Evolutionary conservation across 2,329 filamentous ascomycete species (phyloP), one percentile per base, ranked within the genome.

Genomic region (Fusarium humuli): DNA sequence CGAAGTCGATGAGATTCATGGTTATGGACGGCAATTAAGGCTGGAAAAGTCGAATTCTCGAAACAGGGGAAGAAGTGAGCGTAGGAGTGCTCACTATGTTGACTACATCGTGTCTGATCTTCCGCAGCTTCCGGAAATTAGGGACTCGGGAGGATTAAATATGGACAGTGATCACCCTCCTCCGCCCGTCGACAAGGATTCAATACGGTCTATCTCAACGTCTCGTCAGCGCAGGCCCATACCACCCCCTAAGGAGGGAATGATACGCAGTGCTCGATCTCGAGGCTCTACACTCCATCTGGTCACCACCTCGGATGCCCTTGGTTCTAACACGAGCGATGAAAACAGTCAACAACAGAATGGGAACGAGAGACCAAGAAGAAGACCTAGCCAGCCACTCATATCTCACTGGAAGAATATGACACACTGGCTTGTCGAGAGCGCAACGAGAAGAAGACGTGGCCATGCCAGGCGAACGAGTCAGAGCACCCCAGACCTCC

Each of bases 201-300:
- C 90, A 7, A 84, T 92, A 56, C 88, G 93, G 34, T 94, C 92
- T 20, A 87, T 87, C 23, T 94, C 92, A 75, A 94, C 94, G 14
- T 94, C 93, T 30, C 85, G 91, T 65, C 90, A 92, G 65, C 90
- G 93, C 49, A 91, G 87, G 40, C 89, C 94, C 8, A 85, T 93
- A 42, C 93, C 92, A 12, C 95, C 95, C 44, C 94, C 95, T 3
- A 98, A 98, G 78, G 94, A 98, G 77, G 88, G 89, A 16, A 81
- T 89, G 13, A 79, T 91, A 59, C 84, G 89, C 71, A 90, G 89
- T 68, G 89, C 92, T 63, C 86, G 91, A 73, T 92, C 92, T 71
- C 86, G 93, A 65, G 92, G 93, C 45, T 97, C 94, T 72, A 96
- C 94, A 69, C 86, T 98, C 32, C 94, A 97, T 77, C 88, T 97